Evolutionary conservation across 1,139 yeast genomes (phyloP), one percentile per base, ranked within the genome.

Genomic region (Yamadazyma pseudoaaseri): DNA sequence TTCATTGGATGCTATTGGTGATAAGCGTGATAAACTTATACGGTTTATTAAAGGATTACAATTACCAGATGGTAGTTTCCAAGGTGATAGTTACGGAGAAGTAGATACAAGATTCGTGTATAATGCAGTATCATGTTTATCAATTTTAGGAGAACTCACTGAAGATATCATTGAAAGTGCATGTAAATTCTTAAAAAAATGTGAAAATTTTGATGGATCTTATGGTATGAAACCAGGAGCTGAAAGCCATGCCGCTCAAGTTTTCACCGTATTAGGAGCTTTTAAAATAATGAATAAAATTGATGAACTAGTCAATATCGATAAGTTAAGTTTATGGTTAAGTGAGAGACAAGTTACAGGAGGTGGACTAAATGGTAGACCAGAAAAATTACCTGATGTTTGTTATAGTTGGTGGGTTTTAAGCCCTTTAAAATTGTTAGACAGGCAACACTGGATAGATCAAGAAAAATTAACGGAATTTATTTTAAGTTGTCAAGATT

Each of bases 351-450:
- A 92, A 56, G 74, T 86, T n/a, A 48, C 57, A 24, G 80, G 81
- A 3, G 99, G 99, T 5, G 99, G 99, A 0, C 68, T 92, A 35
- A 92, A 92, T 54, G 99, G 99, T 0, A 74, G 99, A 31, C 98
- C 98, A 0, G 96, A 94, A 44, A 92, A 92, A 56, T 64, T 90
- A 16, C 97, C 97, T 0, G 99, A 92, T 58, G 96, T 86, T 11
- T 92, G 99, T 56, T 92, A 92, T 55, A 81, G 94, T 52, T 94
- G 97, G 97, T 92, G 98, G 98, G 96, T 89, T 5, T 59, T 90
- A 27, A 83, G 96, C 1, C 75, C 92, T 1, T 62, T 92, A 33
- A 75, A 86, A 0, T 82, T 90, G 34, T 64, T 92, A 16, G 75
- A 65, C 0, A 77, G 73, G 42, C 56, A 79, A 16, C 75, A 83